Evolutionary conservation across 2,329 filamentous ascomycete genomes (phyloP), one percentile per base, ranked within the genome.

Genomic region (Microsporum audouinii): DNA sequence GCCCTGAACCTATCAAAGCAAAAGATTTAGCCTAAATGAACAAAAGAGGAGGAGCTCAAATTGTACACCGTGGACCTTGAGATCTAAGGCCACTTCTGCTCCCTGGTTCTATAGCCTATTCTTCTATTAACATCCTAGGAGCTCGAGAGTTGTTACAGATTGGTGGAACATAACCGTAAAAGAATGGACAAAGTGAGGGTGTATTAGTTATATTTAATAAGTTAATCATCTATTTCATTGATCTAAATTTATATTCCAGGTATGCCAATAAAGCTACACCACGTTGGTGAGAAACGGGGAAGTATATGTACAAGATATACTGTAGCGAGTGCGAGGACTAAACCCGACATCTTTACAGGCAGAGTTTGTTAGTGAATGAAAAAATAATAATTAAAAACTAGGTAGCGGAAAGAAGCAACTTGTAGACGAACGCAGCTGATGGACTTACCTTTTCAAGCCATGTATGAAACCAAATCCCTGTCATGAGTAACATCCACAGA

Each of bases 401-500:
- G 57, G 41, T 47, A 57, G 17, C 34, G 41, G 36, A n/a, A 10
- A 27, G 0, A 66, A 73, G 61, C 74, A 70, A 59, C 58, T 49
- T 31, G 27, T 31, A 12, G 29, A 49, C 59, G 71, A 80, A 69
- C 68, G 56, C 10, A 33, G 39, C 38, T n/a, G 23, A 41, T 29
- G 34, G 17, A 59, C 57, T 59, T 39, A 88, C 87, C 87, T 97
- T 99, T 78, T 99, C 94, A 68, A 95, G 86, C 91, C 92, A 97
- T 0, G 94, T 99, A 74, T 99, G 94, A 70, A 99, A 99, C 80
- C 92, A 99, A 43, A 95, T 91, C 2, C 91, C 91, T 45, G 94
- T 99, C 94, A 99, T 99, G 63, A 97, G 80, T 71, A 99, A 75
- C 94, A 99, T 99, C 89, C 94, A 97, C 78, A 86, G 83, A 70